These are phyloP conservation scores for Trichocladium antarcticum DNA, from an alignment of 495 filamentous ascomycete species.

Conservation along the genomic window DNA sequence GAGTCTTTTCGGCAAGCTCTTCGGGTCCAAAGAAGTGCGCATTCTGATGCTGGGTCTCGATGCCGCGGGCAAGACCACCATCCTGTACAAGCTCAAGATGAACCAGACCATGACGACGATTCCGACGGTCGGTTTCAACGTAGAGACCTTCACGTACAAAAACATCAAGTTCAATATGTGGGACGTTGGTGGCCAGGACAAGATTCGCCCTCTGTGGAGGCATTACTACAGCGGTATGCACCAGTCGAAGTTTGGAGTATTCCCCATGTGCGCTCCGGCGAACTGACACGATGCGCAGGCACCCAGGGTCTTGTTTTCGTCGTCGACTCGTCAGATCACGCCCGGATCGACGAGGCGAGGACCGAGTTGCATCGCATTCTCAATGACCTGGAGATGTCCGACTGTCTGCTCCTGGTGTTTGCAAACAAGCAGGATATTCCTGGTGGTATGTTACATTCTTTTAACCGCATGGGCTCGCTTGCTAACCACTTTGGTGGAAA, in stretches of 20 bases:
- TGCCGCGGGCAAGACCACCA: constrained; percentile 97
- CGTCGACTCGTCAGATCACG: constrained; percentile 80
- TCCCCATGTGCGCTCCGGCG: constrained; percentile 26
- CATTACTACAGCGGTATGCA: constrained; percentile 90
- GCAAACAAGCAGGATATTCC: constrained; percentile 95
- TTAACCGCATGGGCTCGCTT: neutral
- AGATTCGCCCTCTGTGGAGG: constrained; percentile 94
- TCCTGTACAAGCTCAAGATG: constrained; percentile 99
- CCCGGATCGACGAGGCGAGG: constrained; percentile 78
- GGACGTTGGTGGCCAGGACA: constrained; percentile 99
- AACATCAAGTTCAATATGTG: constrained; percentile 99
- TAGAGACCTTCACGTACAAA: constrained; percentile 98
- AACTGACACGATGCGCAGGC: constrained; percentile 35
- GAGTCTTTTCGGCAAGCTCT: constrained; percentile 69
- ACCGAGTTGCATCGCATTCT: constrained; percentile 91
- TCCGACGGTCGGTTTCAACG: constrained; percentile 97
- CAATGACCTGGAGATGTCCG: constrained; percentile 96
- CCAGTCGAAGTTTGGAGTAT: constrained; percentile 23
- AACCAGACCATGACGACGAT: constrained; percentile 99
- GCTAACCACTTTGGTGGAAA: neutral
- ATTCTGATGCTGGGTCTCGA: constrained; percentile 96
- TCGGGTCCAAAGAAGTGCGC: constrained; percentile 97
- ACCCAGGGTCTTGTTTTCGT: constrained; percentile 98
- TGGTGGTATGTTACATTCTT: constrained; percentile 50
- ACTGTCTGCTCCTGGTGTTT: constrained; percentile 85